A percentile compares a stretch with the other conserved stretches of the same genome.
Evolutionary conservation across 2,329 filamentous ascomycete species (phyloP).

Genomic region (Verticillium longisporum): DNA sequence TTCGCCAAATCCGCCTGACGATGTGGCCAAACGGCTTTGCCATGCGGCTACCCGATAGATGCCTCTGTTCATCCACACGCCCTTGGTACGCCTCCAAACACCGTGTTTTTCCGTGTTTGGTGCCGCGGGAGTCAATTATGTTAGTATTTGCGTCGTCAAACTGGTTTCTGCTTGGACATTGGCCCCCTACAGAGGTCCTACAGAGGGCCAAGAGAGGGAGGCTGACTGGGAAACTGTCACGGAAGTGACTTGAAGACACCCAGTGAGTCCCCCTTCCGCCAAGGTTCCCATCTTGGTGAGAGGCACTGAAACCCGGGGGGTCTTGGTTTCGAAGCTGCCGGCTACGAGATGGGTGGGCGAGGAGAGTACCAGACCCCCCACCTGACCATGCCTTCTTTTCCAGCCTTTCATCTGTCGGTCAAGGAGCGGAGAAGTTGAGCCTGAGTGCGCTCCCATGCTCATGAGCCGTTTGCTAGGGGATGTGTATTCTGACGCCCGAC

Average conservation of each 20-base stretch:
- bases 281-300: slow-evolving; percentile 24
- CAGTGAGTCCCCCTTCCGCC: slow-evolving; percentile 22
- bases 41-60: slow-evolving; percentile 39
- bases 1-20: slow-evolving; percentile 15
- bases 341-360: neutral
- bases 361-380: neutral
- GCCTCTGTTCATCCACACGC: slow-evolving; percentile 3
- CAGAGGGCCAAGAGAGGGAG: neutral
- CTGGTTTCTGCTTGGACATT: slow-evolving; percentile 18
- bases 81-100: slow-evolving; percentile 11
- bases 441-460: neutral
- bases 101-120: slow-evolving; percentile 27
- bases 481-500: neutral
- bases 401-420: slow-evolving; percentile 1
- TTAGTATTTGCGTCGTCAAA: slow-evolving; percentile 35
- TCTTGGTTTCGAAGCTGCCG: slow-evolving; percentile 12
- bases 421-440: slow-evolving; percentile 4
- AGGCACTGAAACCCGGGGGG: slow-evolving; percentile 31
- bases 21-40: slow-evolving; percentile 25
- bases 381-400: neutral
- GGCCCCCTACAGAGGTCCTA: neutral
- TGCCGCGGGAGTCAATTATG: slow-evolving; percentile 19
- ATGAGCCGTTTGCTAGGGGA: neutral
- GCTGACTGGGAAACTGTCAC: neutral
- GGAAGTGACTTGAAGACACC: slow-evolving; percentile 15